Evolutionary conservation across 495 filamentous ascomycete genomes (phyloP).

Genomic region (Apiosordaria backusii): DNA sequence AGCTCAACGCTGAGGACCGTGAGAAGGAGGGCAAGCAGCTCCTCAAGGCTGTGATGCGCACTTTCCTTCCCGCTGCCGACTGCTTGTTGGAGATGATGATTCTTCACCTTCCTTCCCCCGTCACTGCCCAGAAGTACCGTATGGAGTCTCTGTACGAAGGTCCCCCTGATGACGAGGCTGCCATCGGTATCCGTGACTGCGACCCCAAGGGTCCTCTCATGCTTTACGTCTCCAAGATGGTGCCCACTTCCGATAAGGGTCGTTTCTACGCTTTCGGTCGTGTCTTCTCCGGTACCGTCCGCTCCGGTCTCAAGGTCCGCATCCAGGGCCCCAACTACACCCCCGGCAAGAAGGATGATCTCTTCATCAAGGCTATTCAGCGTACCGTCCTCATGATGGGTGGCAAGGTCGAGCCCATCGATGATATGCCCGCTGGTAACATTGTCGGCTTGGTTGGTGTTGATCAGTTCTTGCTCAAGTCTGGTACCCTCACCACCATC

Average conservation of each 20-base stretch:
- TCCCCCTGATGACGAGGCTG: conserved; percentile 84
- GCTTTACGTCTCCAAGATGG: conserved; percentile 99
- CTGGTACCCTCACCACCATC: conserved; percentile 94
- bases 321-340: conserved; percentile 99
- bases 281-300: conserved; percentile 98
- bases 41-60: conserved; percentile 96
- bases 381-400: conserved; percentile 99
- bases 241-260: conserved; percentile 98
- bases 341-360: conserved; percentile 96
- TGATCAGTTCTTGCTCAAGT: conserved; percentile 99
- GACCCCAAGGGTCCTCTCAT: conserved; percentile 97
- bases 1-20: conserved; percentile 79
- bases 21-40: conserved; percentile 95
- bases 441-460: conserved; percentile 98
- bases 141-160: conserved; percentile 98
- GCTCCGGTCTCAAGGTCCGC: conserved; percentile 97
- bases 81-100: conserved; percentile 99
- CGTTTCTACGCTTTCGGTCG: conserved; percentile 99
- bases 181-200: conserved; percentile 96
- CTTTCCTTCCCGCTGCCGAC: conserved; percentile 96
- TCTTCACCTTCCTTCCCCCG: conserved; percentile 94
- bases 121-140: conserved; percentile 97
- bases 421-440: conserved; percentile 98
- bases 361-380: conserved; percentile 99
- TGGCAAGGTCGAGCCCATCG: conserved; percentile 97